Evolutionary conservation across 495 filamentous ascomycete species (phyloP).

Genomic region (Trichoderma virens): DNA sequence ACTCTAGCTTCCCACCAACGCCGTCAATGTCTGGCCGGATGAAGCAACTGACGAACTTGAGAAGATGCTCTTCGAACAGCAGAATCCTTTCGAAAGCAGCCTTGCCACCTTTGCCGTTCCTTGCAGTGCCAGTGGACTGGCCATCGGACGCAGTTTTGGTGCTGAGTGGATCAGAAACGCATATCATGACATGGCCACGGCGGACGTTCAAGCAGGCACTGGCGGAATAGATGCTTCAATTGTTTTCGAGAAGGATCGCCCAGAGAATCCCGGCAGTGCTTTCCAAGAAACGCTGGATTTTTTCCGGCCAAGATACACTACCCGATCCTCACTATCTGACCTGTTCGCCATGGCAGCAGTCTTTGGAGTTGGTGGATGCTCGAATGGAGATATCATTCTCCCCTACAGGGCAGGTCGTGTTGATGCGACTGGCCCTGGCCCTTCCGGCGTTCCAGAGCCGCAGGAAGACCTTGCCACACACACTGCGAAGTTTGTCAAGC

Average conservation of each 20-base stretch:
- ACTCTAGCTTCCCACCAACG: too few relatives aligned
- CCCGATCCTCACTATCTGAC: constrained; percentile 12
- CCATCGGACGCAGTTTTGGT: neutral
- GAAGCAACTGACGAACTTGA: too few relatives aligned
- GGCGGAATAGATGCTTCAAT: constrained; percentile 32
- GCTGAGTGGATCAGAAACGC: constrained; percentile 40
- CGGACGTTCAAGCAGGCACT: constrained; percentile 18
- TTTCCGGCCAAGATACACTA: constrained; percentile 12
- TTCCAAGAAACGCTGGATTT: constrained; percentile 31
- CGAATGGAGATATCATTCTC: constrained; percentile 29
- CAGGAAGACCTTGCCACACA: constrained; percentile 12
- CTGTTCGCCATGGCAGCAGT: constrained; percentile 13
- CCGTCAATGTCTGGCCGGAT: too few relatives aligned
- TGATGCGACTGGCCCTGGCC: constrained; percentile 35
- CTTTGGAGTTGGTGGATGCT: constrained; percentile 3
- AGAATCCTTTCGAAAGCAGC: too few relatives aligned
- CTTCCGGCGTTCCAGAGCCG: constrained; percentile 34
- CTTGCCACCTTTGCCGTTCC: too few relatives aligned
- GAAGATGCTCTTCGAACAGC: too few relatives aligned
- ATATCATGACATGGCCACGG: constrained; percentile 32
- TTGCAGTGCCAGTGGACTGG: too few relatives aligned
- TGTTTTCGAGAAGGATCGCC: constrained; percentile 23
- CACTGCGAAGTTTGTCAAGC: constrained; percentile 16
- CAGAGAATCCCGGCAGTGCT: constrained; percentile 28
- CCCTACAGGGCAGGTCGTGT: constrained; percentile 31